phyloP scores from a whole-genome alignment of 495 filamentous ascomycete species.

The Penicillium maclennaniae region DNA sequence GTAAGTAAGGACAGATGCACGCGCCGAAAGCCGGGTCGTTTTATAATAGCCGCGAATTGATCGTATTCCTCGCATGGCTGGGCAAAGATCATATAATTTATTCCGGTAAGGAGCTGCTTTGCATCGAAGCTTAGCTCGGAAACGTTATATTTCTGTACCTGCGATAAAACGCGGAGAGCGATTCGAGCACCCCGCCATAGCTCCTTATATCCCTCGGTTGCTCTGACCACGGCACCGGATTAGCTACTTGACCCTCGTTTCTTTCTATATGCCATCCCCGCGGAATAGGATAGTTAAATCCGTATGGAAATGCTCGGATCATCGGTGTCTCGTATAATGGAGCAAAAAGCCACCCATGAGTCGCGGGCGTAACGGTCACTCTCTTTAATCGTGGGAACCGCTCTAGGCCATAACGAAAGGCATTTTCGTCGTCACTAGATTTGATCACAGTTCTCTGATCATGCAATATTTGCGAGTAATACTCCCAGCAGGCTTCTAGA shows the following conservation, averaged over 20 bases:
- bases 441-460: conserved; percentile 18
- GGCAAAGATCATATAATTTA: conserved; percentile 12
- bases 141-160: conserved; percentile 8
- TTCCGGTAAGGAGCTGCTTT: conserved; percentile 13
- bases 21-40: conserved; percentile 11
- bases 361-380: conserved; percentile 28
- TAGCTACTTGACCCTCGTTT: background rate
- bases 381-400: conserved; percentile 22
- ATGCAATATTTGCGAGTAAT: conserved; percentile 16
- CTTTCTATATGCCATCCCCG: conserved; percentile 24
- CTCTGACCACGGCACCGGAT: conserved; percentile 9
- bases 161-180: conserved; percentile 13
- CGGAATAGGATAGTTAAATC: conserved; percentile 30
- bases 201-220: conserved; percentile 11
- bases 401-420: conserved; percentile 20
- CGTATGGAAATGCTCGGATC: conserved; percentile 28
- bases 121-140: conserved; percentile 19
- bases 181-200: conserved; percentile 20
- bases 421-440: conserved; percentile 16
- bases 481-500: conserved; percentile 15
- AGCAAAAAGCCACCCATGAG: conserved; percentile 24
- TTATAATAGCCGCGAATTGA: conserved; percentile 7
- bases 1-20: conserved; percentile 13
- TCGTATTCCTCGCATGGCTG: conserved; percentile 9
- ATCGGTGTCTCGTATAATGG: conserved; percentile 34